A percentile compares a stretch with the other conserved stretches of the same genome.
phyloP scores from a whole-genome alignment of 805 yeast genomes.

The Ogataea saltuana region DNA sequence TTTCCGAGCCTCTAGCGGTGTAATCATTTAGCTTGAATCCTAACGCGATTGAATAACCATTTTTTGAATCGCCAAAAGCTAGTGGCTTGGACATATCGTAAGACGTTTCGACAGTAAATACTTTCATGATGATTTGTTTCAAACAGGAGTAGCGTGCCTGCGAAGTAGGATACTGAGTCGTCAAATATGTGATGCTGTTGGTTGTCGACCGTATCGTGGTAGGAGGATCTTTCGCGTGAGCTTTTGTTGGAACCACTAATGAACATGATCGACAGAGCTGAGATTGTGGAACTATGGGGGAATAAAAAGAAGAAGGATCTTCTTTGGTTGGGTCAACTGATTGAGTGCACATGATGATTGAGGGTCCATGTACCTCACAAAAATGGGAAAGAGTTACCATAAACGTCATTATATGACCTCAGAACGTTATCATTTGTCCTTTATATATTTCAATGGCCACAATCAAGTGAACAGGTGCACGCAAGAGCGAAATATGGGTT shows the following conservation, averaged over 20 bases:
- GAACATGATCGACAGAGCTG: conserved; percentile 60
- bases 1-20: conserved; percentile 72
- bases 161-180: conserved; percentile 63
- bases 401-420: conserved; percentile 35
- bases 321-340: conserved; percentile 23
- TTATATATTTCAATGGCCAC: too few species aligned
- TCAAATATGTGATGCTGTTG: conserved; percentile 38
- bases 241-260: conserved; percentile 47
- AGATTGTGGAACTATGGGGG: conserved; percentile 38
- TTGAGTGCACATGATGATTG: conserved; percentile 65
- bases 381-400: conserved; percentile 66
- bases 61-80: conserved; percentile 59
- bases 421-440: too few species aligned
- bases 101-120: conserved; percentile 66
- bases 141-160: conserved; percentile 53
- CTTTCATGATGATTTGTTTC: conserved; percentile 60
- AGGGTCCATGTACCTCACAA: conserved; percentile 79
- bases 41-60: conserved; percentile 60
- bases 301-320: conserved; percentile 37
- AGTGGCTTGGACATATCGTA: conserved; percentile 59
- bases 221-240: conserved; percentile 11
- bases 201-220: conserved; percentile 35
- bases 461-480: too few species aligned
- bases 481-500: too few species aligned
- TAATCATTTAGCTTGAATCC: conserved; percentile 63